Evolutionary conservation across 371 early-diverging fungal species (phyloP).

Genomic region (Mucor saturninus): DNA sequence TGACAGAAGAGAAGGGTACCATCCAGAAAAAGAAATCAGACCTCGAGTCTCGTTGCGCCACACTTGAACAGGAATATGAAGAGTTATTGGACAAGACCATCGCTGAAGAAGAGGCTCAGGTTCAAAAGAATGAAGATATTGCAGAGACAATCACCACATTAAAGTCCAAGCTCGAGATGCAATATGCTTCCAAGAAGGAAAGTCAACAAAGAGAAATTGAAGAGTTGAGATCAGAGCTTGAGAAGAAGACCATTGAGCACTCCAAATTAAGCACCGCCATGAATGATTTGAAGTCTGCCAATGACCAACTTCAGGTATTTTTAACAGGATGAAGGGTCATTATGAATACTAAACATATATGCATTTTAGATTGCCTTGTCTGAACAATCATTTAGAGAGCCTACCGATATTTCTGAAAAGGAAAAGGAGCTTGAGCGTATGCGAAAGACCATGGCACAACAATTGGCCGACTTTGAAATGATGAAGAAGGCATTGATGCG

Average conservation of each 20-base stretch:
- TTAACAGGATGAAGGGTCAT: not conserved
- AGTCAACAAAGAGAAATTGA: conserved; percentile 82
- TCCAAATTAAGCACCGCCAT: conserved; percentile 61
- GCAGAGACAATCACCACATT: conserved; percentile 79
- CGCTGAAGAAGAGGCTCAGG: conserved; percentile 81
- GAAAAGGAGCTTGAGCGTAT: conserved; percentile 88
- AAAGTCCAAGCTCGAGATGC: conserved; percentile 82
- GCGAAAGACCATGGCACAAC: conserved; percentile 87
- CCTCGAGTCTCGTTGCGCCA: conserved; percentile 72
- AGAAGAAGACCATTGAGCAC: conserved; percentile 75
- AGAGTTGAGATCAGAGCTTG: conserved; percentile 65
- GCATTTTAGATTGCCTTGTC: conserved; percentile 30
- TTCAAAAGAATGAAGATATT: conserved; percentile 64
- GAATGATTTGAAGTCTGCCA: conserved; percentile 65
- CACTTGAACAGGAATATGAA: conserved; percentile 87
- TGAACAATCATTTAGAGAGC: conserved; percentile 30
- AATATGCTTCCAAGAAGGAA: conserved; percentile 77
- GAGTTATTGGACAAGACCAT: conserved; percentile 92
- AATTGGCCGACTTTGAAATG: conserved; percentile 92
- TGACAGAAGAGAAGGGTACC: conserved; percentile 64
- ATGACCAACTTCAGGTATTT: conserved; percentile 70
- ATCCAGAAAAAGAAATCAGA: conserved; percentile 71
- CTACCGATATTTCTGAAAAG: conserved; percentile 55
- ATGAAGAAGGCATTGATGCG: conserved; percentile 96
- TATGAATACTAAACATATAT: not conserved